These are phyloP conservation scores for Dipodascus geniculatus DNA, from an alignment of 805 yeast genomes.

Conservation along the genomic window DNA sequence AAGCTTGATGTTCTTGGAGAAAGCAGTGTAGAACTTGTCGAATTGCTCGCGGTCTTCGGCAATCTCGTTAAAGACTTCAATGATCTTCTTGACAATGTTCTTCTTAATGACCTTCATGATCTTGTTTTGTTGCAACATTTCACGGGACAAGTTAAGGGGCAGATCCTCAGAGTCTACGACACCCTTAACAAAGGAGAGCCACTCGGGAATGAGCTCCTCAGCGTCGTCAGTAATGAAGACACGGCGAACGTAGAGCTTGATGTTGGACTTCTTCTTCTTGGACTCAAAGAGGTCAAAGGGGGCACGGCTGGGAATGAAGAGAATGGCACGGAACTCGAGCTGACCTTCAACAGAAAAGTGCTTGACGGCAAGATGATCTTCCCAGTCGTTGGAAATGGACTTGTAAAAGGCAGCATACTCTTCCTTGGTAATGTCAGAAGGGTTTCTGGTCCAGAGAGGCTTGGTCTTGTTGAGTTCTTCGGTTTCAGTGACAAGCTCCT, in stretches of 20 bases:
- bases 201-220: conserved; percentile 97
- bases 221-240: conserved; percentile 99
- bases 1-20: conserved; percentile 95
- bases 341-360: conserved; percentile 99
- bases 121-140: conserved; percentile 99
- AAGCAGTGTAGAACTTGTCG: conserved; percentile 95
- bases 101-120: conserved; percentile 98
- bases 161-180: conserved; percentile 99
- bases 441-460: conserved; percentile 99
- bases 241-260: conserved; percentile 97
- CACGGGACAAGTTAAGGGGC: conserved; percentile 99
- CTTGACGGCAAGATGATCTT: conserved; percentile 98
- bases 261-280: conserved; percentile 98
- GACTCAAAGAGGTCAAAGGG: conserved; percentile 97
- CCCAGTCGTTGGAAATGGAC: conserved; percentile 99
- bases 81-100: conserved; percentile 96
- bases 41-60: conserved; percentile 98
- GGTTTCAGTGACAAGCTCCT: conserved; percentile 86
- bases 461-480: conserved; percentile 98
- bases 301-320: conserved; percentile 97
- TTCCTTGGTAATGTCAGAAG: conserved; percentile 93
- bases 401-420: conserved; percentile 99
- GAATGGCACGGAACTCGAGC: conserved; percentile 96
- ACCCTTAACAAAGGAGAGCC: conserved; percentile 96
- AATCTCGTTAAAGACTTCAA: conserved; percentile 97